Percentiles rank a stretch among this genome's conserved stretches.
These are phyloP conservation scores for Tetradesmus lagerheimii DNA, from an alignment of 139 green algal species.

Conservation along the genomic window DNA sequence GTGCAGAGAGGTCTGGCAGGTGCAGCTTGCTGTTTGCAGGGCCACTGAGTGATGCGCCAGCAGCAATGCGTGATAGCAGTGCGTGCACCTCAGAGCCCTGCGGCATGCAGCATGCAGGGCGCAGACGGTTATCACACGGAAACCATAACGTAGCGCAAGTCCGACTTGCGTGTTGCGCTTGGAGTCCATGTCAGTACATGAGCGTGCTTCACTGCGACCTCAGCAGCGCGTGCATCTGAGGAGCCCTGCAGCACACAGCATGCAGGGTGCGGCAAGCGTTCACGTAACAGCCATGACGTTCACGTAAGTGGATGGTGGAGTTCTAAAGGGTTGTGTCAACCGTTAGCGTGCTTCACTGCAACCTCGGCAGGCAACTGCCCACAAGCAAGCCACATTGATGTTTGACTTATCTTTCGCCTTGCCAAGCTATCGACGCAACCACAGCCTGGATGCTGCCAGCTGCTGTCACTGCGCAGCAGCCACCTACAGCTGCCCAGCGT, in stretches of 20 bases:
- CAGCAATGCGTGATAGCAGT: not conserved
- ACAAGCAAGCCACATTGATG: too few relatives aligned
- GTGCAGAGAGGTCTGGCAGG: not conserved
- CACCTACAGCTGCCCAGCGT: not conserved
- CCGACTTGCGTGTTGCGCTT: too few relatives aligned
- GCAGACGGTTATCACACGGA: too few relatives aligned
- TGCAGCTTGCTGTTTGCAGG: not conserved
- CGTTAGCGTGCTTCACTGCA: not conserved
- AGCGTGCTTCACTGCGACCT: not conserved
- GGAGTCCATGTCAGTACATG: too few relatives aligned
- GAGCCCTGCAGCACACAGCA: not conserved
- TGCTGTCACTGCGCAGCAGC: not conserved
- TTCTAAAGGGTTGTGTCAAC: too few relatives aligned
- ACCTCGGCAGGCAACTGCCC: not conserved
- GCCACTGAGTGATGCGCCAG: not conserved
- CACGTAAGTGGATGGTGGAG: too few relatives aligned
- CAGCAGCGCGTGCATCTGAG: not conserved
- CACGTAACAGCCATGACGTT: too few relatives aligned
- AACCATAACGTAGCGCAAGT: too few relatives aligned
- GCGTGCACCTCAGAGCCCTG: not conserved
- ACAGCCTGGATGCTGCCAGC: too few relatives aligned
- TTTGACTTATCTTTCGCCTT: too few relatives aligned
- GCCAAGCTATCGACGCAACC: too few relatives aligned
- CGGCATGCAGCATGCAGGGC: not conserved
- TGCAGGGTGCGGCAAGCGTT: not conserved